phyloP scores from a whole-genome alignment of 1,284 basidiomycete genomes.

The Cutaneotrichosporon cutaneum region DNA sequence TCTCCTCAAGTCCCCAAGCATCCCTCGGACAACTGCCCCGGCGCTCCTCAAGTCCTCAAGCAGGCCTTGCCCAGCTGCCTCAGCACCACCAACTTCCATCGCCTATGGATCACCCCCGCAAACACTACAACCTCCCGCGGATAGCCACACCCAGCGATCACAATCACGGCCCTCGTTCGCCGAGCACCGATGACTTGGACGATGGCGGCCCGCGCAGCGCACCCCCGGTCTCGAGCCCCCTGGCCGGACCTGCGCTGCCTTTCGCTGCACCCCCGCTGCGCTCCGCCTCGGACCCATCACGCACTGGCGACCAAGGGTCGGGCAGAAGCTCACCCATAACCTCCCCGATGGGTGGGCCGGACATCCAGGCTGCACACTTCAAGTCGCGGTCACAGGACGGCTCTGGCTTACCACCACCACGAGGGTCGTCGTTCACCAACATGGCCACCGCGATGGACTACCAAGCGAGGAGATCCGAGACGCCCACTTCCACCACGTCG shows the following conservation, averaged over 20 bases:
- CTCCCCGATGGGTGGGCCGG: constrained; percentile 31
- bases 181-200: constrained; percentile 7
- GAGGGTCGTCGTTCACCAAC: constrained; percentile 18
- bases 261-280: constrained; percentile 31
- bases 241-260: constrained; percentile 7
- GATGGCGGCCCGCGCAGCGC: constrained; percentile 33
- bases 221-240: constrained; percentile 19
- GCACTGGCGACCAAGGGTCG: constrained; percentile 19
- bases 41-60: constrained; percentile 14
- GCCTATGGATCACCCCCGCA: not conserved
- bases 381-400: constrained; percentile 7
- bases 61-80: not conserved
- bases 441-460: constrained; percentile 2
- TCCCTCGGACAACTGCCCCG: not conserved
- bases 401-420: constrained; percentile 8
- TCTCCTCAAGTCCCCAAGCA: constrained; percentile 12
- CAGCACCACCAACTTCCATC: constrained; percentile 10
- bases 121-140: constrained; percentile 29
- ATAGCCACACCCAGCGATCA: constrained; percentile 24
- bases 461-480: constrained; percentile 16
- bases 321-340: constrained; percentile 29
- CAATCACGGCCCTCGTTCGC: not conserved
- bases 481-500: constrained; percentile 20
- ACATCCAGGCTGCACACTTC: constrained; percentile 9
- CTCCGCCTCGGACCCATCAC: constrained; percentile 32